Evolutionary conservation across 495 filamentous ascomycete species (phyloP), one percentile per base, ranked within the genome.

Genomic region (Daldinia bambusicola): DNA sequence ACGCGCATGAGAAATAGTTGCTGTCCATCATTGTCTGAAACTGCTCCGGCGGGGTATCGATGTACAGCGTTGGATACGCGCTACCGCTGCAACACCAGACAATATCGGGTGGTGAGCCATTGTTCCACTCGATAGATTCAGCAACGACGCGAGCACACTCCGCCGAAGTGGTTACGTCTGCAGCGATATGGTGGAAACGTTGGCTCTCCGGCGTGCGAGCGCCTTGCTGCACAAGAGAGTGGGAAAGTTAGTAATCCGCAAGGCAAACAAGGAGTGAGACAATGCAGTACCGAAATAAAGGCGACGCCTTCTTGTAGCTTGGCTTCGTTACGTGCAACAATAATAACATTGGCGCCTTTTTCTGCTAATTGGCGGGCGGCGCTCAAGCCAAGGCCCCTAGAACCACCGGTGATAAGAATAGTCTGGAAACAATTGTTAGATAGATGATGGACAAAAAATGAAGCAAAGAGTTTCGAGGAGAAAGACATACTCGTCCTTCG

Each of bases 21-120:
- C 87, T 88, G 72, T 92, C 89, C 87, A 96, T 93, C 79, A 94
- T 91, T 57, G 84, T 75, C 38, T 87, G 83, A 72, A 95, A 81
- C 31, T 83, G 82, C 31, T 88, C 79, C 1, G 36, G 16, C 7
- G 87, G 81, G 2, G 89, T 87, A 63, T 96, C 91, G 69, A 92
- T 75, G 79, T 95, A 95, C 61, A 92, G 88, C 0, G 84, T 80
- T 0, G 93, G 92, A 57, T 82, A 78, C 16, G 91, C 84, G 59
- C 85, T 84, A 53, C 93, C 93, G 26, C 90, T 90, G 74, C 90
- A 92, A 70, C 91, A 92, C 93, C 93, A 97, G 32, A 96, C 89
- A 57, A 94, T 84, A 65, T 96, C 92, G 0, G 93, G 93, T 5
- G 88, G 82, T 30, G 77, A 70, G 55, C 86, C 87, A 61, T 87